These are phyloP conservation scores for Dactylellina parvicollis DNA, from an alignment of 2,329 filamentous ascomycete genomes.

Conservation along the genomic window DNA sequence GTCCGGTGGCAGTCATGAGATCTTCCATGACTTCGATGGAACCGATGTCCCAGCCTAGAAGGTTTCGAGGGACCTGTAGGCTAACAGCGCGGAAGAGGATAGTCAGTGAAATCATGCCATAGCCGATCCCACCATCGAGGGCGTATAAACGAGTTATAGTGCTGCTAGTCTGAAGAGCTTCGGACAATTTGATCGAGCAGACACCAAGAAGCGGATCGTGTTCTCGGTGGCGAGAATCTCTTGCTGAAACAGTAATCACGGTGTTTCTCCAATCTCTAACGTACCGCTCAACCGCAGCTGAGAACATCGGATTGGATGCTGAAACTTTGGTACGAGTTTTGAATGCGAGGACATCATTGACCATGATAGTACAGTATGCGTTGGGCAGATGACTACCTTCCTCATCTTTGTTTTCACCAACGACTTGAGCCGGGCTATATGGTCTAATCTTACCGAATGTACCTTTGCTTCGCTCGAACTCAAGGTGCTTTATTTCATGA, in stretches of 20 bases:
- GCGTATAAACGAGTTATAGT: conserved; percentile 94
- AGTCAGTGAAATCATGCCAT: conserved; percentile 87
- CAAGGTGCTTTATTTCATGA: conserved; percentile 94
- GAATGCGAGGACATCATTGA: conserved; percentile 81
- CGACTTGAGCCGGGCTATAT: conserved; percentile 52
- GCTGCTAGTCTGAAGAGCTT: conserved; percentile 86
- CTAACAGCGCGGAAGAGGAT: conserved; percentile 90
- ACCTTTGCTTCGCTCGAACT: conserved; percentile 89
- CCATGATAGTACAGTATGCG: conserved; percentile 89
- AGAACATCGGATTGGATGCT: conserved; percentile 95
- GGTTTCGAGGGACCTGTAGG: conserved; percentile 80
- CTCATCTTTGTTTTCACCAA: conserved; percentile 87
- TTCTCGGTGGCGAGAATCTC: conserved; percentile 87
- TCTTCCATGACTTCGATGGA: conserved; percentile 87
- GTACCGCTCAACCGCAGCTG: conserved; percentile 92
- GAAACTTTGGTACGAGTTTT: conserved; percentile 95
- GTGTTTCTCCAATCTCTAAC: conserved; percentile 90
- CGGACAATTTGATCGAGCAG: conserved; percentile 84
- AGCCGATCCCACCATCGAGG: conserved; percentile 92
- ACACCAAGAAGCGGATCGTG: conserved; percentile 95
- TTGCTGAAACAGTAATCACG: conserved; percentile 86
- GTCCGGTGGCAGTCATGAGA: conserved; percentile 72
- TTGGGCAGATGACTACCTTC: conserved; percentile 81
- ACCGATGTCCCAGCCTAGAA: conserved; percentile 93
- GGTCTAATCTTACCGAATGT: conserved; percentile 72